phyloP scores from a whole-genome alignment of 2,329 filamentous ascomycete species.

The Amphichorda felina region DNA sequence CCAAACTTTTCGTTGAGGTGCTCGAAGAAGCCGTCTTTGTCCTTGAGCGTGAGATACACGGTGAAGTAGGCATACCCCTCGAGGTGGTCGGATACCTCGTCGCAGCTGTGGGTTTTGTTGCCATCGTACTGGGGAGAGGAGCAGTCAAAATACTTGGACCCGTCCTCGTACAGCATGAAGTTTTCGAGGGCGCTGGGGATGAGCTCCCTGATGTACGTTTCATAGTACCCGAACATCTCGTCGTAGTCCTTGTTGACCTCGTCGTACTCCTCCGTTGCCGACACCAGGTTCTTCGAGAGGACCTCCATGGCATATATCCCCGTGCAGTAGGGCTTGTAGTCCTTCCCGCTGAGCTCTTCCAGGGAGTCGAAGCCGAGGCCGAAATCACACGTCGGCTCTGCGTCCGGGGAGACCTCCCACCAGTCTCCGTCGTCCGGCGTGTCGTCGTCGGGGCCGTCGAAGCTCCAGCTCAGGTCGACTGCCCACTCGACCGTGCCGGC shows the following conservation, averaged over 20 bases:
- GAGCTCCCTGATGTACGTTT: slow-evolving; percentile 4
- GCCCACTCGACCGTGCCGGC: slow-evolving; percentile 10
- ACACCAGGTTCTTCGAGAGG: slow-evolving; percentile 1
- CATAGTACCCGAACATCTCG: slow-evolving; percentile 6
- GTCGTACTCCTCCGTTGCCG: slow-evolving; percentile 5
- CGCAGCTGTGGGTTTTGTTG: too few species aligned
- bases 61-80: too few species aligned
- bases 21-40: slow-evolving; percentile 8
- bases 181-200: background rate
- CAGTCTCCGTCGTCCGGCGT: too few species aligned
- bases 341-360: background rate
- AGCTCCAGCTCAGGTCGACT: slow-evolving; percentile 4
- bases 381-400: background rate
- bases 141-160: too few species aligned
- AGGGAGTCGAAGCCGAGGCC: background rate
- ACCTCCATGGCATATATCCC: slow-evolving; percentile 3
- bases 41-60: slow-evolving; percentile 5
- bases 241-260: slow-evolving; percentile 7
- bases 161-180: too few species aligned
- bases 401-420: too few species aligned
- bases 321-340: slow-evolving; percentile 2
- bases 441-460: too few species aligned
- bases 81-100: too few species aligned
- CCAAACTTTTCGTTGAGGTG: slow-evolving; percentile 7
- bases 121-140: too few species aligned